Evolutionary conservation across 192 early-diverging fungal genomes (phyloP), one percentile per base, ranked within the genome.

Genomic region (Neocallimastix lanati): DNA sequence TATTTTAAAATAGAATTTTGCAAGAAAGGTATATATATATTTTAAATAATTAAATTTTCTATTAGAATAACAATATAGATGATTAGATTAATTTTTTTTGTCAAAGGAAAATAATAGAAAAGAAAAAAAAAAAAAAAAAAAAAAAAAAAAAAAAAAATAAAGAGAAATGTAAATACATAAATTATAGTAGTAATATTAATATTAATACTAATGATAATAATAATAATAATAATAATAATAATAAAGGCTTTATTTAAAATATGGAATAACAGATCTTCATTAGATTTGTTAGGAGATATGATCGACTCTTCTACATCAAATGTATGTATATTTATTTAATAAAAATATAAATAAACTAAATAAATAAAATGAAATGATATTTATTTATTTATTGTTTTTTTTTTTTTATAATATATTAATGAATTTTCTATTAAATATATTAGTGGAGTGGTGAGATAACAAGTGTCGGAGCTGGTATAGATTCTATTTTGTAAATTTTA

Each of bases 391-490:
- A n/a, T 29, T 40, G 28, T 13, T 82, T 21, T 40, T 9, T 25
- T 6, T 6, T 78, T 50, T 11, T 81, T 28, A 85, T 30, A 76
- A 36, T 13, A 36, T n/a, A 83, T 13, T n/a, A n/a, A n/a, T n/a
- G n/a, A n/a, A 28, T 30, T 28, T 35, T 78, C 16, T 86, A 25
- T 13, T n/a, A 28, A 30, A 25, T 83, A 82, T 58, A 80, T 29
- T 81, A 92, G 78, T 96, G 94, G 96, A 85, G 91, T 35, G 86
- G 92, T 30, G 80, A 84, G 25, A 87, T 91, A 35, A 86, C 93
- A 21, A 91, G 93, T 25, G 90, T 95, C 12, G 93, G 97, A 29
- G 95, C 96, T 13, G 97, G 96, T 58, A 89, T 93, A 16, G 97
- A 99, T 84, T 96, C 94, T 14, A 91, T 95, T 37, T 96, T 92